Evolutionary conservation across 345 rosid genomes (phyloP), one percentile per base, ranked within the genome.

Genomic region (Anacardium occidentale): DNA sequence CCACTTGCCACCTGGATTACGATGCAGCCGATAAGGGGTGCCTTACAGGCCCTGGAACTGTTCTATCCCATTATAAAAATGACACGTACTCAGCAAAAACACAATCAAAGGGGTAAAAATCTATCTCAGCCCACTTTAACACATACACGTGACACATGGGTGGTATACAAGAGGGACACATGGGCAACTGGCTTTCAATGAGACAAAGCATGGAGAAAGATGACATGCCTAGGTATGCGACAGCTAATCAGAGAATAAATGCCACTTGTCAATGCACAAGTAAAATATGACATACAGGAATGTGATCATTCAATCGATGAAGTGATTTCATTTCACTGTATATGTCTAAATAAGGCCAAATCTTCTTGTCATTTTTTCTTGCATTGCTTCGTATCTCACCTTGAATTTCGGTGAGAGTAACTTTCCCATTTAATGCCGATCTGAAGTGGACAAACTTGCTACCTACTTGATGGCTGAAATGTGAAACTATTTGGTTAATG

Each of bases 181-280:
- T 50, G 7, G 50, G 29, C 7, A 26, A 10, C 15, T 0, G 9
- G 25, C 4, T 12, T 6, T 47, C 11, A 66, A 45, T 20, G 47
- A 0, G 45, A 66, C 42, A 29, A 48, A 50, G 24, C 2, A 11
- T 34, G 26, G 29, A 64, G 8, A 64, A 8, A 6, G 1, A 54
- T 10, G 73, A 15, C 7, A 1, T 18, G 65, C 7, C 10, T 1
- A 5, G 1, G 25, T 32, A 13, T 1, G 32, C 2, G 57, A 71
- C 66, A 70, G 42, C 73, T 45, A 59, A 44, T 58, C 26, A 57
- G 54, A 18, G 55, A 48, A 18, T 2, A 11, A 13, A 47, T 6
- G 74, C 34, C 74, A 58, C 65, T 26, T 70, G 74, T 70, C 57
- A 26, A 7, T 70, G 14, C 11, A 44, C 56, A 1, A 70, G 44